Base-by-base conservation (phyloP, 179 eudicot genomes). In the Carnegiea gigantea region DNA sequence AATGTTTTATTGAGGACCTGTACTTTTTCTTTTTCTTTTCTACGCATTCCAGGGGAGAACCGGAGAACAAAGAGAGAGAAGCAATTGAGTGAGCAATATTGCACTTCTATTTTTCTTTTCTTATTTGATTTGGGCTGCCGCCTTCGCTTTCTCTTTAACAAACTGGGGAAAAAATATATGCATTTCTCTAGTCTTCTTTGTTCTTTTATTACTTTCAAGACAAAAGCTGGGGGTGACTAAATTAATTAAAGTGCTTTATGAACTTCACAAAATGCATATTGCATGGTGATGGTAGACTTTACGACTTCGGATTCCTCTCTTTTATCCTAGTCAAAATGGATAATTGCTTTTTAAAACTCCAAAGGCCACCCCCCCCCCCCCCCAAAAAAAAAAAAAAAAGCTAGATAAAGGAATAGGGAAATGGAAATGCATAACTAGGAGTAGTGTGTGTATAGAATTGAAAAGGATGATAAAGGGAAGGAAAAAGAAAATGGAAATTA, bases 171-270 rank as follows among this genome's bases (percentile, higher is more conserved):
- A 44, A 43, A 73, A 73, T 36, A 36, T 5, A 73, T 43, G 49
- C 76, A 73, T 73, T 73, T 73, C 33, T 28, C 14, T 21, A n/a
- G 0, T 14, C 15, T 40, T 9, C 17, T 73, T 73, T 73, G 53
- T 44, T 73, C 54, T 73, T 67, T 67, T 73, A 13, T 67, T 73
- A 13, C 76, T 73, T 73, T 73, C 15, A 44, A 73, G 28, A 43
- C 24, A 40, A 21, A 44, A 44, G 54, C 18, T 21, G 49, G 75
- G 73, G 73, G 10, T 17, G 48, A 71, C 49, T 9, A 73, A 40
- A 73, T 44, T 73, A 40, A 73, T 44, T 73, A 73, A 73, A 73
- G 76, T 73, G 54, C 76, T 73, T 73, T 73, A 73, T 73, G 76
- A 73, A 73, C 30, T 43, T 40, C 53, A 44, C 26, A 17, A 73